Evolutionary conservation across 805 yeast species (phyloP), one percentile per base, ranked within the genome.

Genomic region (Wickerhamomyces alni): DNA sequence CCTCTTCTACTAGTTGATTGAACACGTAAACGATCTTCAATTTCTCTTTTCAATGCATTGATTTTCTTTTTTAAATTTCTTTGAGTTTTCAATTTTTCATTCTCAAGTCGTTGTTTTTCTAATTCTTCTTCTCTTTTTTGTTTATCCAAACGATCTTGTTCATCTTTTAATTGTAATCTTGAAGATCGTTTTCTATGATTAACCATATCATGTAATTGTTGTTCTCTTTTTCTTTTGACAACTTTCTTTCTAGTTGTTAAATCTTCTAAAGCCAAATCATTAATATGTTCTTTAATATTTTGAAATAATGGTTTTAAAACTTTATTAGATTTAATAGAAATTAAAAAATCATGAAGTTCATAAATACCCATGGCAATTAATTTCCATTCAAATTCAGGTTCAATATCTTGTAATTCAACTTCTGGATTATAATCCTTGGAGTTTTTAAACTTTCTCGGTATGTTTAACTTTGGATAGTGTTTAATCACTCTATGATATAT

Each of bases 181-280:
- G 87, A 76, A 0, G 91, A 83, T 47, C 87, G 69, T 51, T 85
- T 84, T 51, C 93, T 70, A 41, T 83, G 75, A 4, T 79, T 79
- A 52, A 85, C 60, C 39, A 85, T 57, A 17, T 72, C 73, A 35
- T 74, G 75, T 70, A 84, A 68, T 46, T 82, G 80, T 34, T 74
- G 70, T 40, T 80, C 86, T 54, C 76, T 80, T 48, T 70, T 74
- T 49, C 83, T 65, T 45, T 74, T 75, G 22, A 72, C 55, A 15
- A 77, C 63, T 42, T 69, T 70, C 49, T 69, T 74, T 46, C 86
- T 63, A 48, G 75, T 76, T 42, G 67, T 70, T 30, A 75, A 47
- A 51, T 80, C 86, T 42, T 65, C 67, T 8, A 47, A 50, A 1
- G 69, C 64, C 6, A 71, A 55, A 16, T 48, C 57, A 36, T 67